Evolutionary conservation across 2,329 filamentous ascomycete species (phyloP).

Genomic region (Trichoderma asperellum): DNA sequence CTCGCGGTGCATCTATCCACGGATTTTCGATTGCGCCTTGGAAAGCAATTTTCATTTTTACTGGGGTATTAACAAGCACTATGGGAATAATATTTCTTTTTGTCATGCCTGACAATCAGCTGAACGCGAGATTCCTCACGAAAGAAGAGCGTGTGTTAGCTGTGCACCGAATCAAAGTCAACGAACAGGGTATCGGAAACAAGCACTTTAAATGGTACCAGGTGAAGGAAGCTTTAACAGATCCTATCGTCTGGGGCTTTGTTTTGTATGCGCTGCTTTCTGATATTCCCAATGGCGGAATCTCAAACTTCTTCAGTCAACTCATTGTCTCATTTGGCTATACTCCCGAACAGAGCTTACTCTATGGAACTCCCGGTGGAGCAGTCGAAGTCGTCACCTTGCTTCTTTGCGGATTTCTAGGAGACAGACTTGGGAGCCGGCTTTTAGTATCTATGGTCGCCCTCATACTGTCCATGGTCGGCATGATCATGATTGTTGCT

Average conservation of each 20-base stretch:
- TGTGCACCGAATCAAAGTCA: constrained; percentile 58
- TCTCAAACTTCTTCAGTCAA: constrained; percentile 46
- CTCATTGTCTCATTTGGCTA: constrained; percentile 63
- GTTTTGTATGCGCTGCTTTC: constrained; percentile 22
- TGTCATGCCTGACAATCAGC: constrained; percentile 28
- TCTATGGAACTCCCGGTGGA: constrained; percentile 68
- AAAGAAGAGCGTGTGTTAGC: constrained; percentile 26
- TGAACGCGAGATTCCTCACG: constrained; percentile 28
- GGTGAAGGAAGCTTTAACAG: constrained; percentile 41
- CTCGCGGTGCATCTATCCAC: constrained; percentile 19
- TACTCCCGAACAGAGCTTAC: constrained; percentile 62
- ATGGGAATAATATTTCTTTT: constrained; percentile 26
- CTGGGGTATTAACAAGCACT: constrained; percentile 23
- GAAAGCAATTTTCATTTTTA: constrained; percentile 30
- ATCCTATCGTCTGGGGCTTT: constrained; percentile 26
- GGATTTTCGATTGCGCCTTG: constrained; percentile 28
- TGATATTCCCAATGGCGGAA: constrained; percentile 29
- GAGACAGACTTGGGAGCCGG: constrained; percentile 28
- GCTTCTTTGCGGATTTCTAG: constrained; percentile 50
- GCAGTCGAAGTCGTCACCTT: constrained; percentile 65
- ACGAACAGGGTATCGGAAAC: constrained; percentile 70
- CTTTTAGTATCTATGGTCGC: constrained; percentile 30
- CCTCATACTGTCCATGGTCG: constrained; percentile 43
- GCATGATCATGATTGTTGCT: constrained; percentile 33
- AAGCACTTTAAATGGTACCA: constrained; percentile 70